phyloP scores from a whole-genome alignment of 306 rosid genomes.

The Cicer bijugum region DNA sequence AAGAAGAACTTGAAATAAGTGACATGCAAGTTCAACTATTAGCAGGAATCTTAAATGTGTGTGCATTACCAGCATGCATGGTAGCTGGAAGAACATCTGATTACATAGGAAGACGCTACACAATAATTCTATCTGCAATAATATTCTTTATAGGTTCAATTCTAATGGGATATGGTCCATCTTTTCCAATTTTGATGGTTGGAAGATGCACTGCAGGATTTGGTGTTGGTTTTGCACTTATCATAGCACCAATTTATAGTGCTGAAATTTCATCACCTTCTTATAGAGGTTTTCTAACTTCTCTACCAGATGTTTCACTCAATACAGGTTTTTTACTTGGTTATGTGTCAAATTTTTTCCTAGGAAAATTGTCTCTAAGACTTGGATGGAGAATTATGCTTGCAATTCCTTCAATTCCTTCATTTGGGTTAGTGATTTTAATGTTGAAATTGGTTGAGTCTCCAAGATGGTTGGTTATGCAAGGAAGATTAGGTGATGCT shows the following conservation, averaged over 20 bases:
- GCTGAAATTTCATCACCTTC: slow-evolving; percentile 75
- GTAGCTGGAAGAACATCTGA: slow-evolving; percentile 70
- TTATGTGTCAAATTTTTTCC: slow-evolving; percentile 59
- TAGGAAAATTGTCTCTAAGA: slow-evolving; percentile 50
- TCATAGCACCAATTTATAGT: slow-evolving; percentile 67
- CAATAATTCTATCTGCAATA: slow-evolving; percentile 55
- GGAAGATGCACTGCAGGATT: slow-evolving; percentile 72
- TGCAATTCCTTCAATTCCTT: slow-evolving; percentile 68
- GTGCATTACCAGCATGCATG: slow-evolving; percentile 59
- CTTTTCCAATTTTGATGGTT: slow-evolving; percentile 51
- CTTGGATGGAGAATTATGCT: slow-evolving; percentile 86
- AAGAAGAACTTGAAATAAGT: slow-evolving; percentile 66
- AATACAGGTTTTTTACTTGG: slow-evolving; percentile 67
- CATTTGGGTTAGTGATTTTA: slow-evolving; percentile 53
- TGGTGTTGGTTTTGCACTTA: slow-evolving; percentile 75
- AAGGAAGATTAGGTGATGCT: slow-evolving; percentile 71
- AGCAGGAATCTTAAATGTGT: slow-evolving; percentile 66
- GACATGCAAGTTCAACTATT: slow-evolving; percentile 68
- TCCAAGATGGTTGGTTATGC: slow-evolving; percentile 84
- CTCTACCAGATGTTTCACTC: slow-evolving; percentile 66
- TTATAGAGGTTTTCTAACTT: slow-evolving; percentile 58
- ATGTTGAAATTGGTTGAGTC: slow-evolving; percentile 68
- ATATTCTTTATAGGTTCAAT: slow-evolving; percentile 66
- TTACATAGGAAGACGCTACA: slow-evolving; percentile 70
- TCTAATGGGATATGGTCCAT: slow-evolving; percentile 74